A percentile compares a stretch with the other conserved stretches of the same genome.
Evolutionary conservation across 2,329 filamentous ascomycete species (phyloP).

Genomic region (Fusarium tjaetaba): DNA sequence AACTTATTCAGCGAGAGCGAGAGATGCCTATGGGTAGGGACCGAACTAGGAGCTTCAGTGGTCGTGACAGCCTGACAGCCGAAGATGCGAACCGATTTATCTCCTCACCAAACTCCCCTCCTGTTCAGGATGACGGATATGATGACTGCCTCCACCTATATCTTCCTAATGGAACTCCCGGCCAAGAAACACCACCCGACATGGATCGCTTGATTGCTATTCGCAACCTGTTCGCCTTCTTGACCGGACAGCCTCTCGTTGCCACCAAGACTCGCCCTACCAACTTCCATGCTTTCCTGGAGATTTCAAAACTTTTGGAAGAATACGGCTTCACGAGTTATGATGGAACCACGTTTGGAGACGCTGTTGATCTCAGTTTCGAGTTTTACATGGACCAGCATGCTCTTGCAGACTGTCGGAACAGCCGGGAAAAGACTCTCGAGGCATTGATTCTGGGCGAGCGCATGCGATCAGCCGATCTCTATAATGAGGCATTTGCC

Average conservation of each 20-base stretch:
- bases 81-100: constrained; percentile 59
- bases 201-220: constrained; percentile 67
- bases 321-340: constrained; percentile 66
- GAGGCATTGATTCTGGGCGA: constrained; percentile 92
- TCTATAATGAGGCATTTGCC: constrained; percentile 92
- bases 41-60: constrained; percentile 58
- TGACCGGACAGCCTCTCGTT: constrained; percentile 71
- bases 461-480: constrained; percentile 79
- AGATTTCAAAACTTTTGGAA: constrained; percentile 63
- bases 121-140: constrained; percentile 48
- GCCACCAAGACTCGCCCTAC: constrained; percentile 63
- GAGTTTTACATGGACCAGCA: constrained; percentile 81
- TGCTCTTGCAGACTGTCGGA: constrained; percentile 79
- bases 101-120: constrained; percentile 52
- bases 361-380: constrained; percentile 71
- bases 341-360: constrained; percentile 69
- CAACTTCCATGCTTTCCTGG: constrained; percentile 64
- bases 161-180: constrained; percentile 57
- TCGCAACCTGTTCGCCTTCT: constrained; percentile 73
- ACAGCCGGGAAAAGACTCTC: constrained; percentile 87
- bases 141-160: constrained; percentile 61
- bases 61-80: constrained; percentile 58
- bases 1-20: constrained; percentile 60
- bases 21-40: constrained; percentile 46
- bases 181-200: constrained; percentile 50